These are phyloP conservation scores for maize (Zea mays) DNA, from an alignment of 176 grass and related monocot species.

Conservation along the genomic window DNA sequence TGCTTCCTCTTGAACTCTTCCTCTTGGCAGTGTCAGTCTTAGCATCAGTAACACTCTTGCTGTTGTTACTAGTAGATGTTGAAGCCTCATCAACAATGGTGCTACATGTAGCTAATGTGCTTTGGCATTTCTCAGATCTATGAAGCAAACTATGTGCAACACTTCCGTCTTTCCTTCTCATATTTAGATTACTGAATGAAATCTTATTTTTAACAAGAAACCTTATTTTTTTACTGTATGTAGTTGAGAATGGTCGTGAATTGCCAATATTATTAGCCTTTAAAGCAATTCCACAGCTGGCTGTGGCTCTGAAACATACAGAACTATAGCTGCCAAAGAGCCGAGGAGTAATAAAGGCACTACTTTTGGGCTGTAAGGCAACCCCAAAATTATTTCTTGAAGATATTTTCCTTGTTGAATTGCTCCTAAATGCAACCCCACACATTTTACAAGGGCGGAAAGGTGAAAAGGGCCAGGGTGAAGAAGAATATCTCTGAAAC, in stretches of 20 bases:
- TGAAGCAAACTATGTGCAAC: conserved; percentile 28
- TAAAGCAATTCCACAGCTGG: conserved; percentile 26
- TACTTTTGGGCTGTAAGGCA: conserved; percentile 44
- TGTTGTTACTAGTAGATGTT: conserved; percentile 20
- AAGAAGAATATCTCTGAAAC: conserved; percentile 49
- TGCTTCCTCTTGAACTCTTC: conserved; percentile 35
- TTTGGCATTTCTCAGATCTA: conserved; percentile 53
- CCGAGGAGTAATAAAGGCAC: conserved; percentile 53
- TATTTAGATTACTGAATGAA: conserved; percentile 20
- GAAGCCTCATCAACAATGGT: conserved; percentile 40
- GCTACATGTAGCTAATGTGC: conserved; percentile 39
- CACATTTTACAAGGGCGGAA: conserved; percentile 34
- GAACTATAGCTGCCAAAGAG: conserved; percentile 31
- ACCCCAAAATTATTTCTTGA: conserved; percentile 32
- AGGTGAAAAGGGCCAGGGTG: conserved; percentile 36
- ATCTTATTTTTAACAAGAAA: conserved; percentile 33
- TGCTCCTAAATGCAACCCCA: conserved; percentile 44
- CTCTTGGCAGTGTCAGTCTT: conserved; percentile 17
- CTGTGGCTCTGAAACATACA: conserved; percentile 12
- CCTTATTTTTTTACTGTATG: conserved; percentile 34
- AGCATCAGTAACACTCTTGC: conserved; percentile 1
- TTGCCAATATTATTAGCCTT: conserved; percentile 31
- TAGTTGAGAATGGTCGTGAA: conserved; percentile 44
- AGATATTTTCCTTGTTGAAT: conserved; percentile 38
- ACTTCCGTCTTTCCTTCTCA: conserved; percentile 36